phyloP scores from a whole-genome alignment of 2,329 filamentous ascomycete genomes.

The Pseudocercospora vitis region DNA sequence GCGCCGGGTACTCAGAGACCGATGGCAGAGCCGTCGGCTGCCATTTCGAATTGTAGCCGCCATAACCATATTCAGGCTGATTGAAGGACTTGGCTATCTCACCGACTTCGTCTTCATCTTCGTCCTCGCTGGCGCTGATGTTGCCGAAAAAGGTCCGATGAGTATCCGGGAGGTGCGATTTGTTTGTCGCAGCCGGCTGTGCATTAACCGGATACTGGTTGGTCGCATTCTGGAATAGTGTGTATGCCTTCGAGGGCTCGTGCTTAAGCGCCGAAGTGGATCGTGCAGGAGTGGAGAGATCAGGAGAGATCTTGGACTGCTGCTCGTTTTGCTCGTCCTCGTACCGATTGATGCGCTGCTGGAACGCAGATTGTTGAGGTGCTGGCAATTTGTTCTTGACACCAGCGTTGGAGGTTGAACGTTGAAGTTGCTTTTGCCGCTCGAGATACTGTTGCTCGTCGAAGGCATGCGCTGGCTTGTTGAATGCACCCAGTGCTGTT shows the following conservation, averaged over 20 bases:
- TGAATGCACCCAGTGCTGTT: slow-evolving; percentile 70
- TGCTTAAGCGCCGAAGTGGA: slow-evolving; percentile 36
- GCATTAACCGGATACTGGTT: slow-evolving; percentile 39
- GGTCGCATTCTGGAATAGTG: slow-evolving; percentile 49
- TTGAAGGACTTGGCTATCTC: slow-evolving; percentile 23
- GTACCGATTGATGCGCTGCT: slow-evolving; percentile 29
- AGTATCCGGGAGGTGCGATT: slow-evolving; percentile 32
- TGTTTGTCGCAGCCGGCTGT: slow-evolving; percentile 17
- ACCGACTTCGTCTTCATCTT: slow-evolving; percentile 39
- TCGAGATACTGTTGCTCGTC: slow-evolving; percentile 84
- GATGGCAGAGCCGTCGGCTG: slow-evolving; percentile 35
- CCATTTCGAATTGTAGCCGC: slow-evolving; percentile 31
- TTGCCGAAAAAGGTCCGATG: slow-evolving; percentile 43
- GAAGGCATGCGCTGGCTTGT: slow-evolving; percentile 72
- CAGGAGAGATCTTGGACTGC: slow-evolving; percentile 22
- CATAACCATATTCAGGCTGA: slow-evolving; percentile 30
- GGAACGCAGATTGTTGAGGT: slow-evolving; percentile 21
- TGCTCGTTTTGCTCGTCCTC: slow-evolving; percentile 28
- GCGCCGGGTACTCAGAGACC: slow-evolving; percentile 40
- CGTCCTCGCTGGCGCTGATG: slow-evolving; percentile 42
- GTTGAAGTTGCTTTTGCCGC: slow-evolving; percentile 76
- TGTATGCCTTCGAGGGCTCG: slow-evolving; percentile 41
- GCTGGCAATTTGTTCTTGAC: slow-evolving; percentile 20
- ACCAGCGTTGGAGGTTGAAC: slow-evolving; percentile 40
- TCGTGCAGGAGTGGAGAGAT: slow-evolving; percentile 30